Conservation (phyloP, 805 yeast genomes). For the Cyberlindnera veronae region DNA sequence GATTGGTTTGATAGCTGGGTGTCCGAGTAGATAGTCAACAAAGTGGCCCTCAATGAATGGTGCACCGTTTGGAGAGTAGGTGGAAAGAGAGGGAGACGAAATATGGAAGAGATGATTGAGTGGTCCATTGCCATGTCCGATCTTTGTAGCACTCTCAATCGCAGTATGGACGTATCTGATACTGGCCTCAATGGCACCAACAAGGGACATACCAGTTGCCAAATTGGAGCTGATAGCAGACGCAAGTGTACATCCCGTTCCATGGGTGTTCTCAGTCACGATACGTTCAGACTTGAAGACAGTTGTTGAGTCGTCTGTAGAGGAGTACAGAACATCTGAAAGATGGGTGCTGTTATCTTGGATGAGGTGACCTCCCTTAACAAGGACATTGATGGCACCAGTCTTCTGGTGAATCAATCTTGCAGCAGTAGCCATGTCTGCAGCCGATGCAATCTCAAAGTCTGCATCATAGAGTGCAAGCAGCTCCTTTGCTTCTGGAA, state of each 20-base stretch:
- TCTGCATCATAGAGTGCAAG: conserved; percentile 31
- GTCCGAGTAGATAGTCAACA: conserved; percentile 48
- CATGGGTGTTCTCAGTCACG: conserved; percentile 63
- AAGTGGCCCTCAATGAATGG: conserved; percentile 29
- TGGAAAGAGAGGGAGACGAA: conserved; percentile 9
- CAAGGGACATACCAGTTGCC: conserved; percentile 49
- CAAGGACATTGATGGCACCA: conserved; percentile 50
- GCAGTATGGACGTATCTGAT: conserved; percentile 68
- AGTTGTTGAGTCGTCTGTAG: conserved; percentile 32
- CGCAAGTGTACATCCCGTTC: conserved; percentile 88
- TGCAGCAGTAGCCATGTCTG: conserved; percentile 40
- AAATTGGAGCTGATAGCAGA: conserved; percentile 76
- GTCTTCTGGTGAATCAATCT: conserved; percentile 34
- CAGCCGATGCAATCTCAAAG: conserved; percentile 31
- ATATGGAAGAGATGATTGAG: conserved; percentile 58
- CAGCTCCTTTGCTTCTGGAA: conserved; percentile 56
- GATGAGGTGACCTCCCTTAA: conserved; percentile 83
- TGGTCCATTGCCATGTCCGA: conserved; percentile 67
- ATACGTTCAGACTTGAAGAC: conserved; percentile 46
- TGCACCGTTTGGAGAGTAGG: conserved; percentile 1
- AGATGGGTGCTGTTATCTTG: conserved; percentile 35
- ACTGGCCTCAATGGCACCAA: conserved; percentile 50
- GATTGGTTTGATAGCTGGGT: conserved; percentile 48
- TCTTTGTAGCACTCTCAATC: conserved; percentile 41
- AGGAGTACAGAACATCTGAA: conserved; percentile 52